Base-by-base conservation (phyloP, 768 basidiomycete genomes). In the Suillus occidentalis region DNA sequence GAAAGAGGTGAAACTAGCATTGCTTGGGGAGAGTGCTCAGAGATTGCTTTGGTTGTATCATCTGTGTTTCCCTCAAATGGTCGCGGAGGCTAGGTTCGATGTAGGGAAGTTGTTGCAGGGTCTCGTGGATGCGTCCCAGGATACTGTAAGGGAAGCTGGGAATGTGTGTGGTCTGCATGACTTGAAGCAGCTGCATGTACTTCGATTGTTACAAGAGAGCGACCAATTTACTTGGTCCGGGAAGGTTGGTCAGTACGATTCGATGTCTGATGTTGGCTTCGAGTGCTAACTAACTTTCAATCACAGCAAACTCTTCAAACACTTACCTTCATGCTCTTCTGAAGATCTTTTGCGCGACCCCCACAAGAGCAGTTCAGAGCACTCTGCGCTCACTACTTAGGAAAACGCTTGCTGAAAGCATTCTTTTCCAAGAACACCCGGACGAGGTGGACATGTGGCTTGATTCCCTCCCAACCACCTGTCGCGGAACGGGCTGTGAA, bases 11-110 rank as follows among this genome's bases (percentile, higher is more conserved):
- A 85, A 80, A 73, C 77, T 75, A 0, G 86, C 87, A 0, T 75
- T 99, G 66, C 77, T 97, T 36, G 84, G 89, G 0, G 96, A 98
- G 77, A 84, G 85, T 59, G 87, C 95, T 1, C 87, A 95, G 68
- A 77, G 95, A 34, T 75, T 99, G 49, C 78, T 97, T 65, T 91
- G 90, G 85, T 81, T 96, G 59, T 99, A 97, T 73, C 92, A 97
- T 69, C 82, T 82, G 28, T 88, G 87, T 65, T 75, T 96, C 36
- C 92, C 94, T 0, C 79, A 83, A 1, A 77, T 94, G 1, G 89
- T 92, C 4, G 85, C 87, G 0, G 94, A 95, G 73, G 87, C 87
- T 34, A 82, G 88, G 59, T 98, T 96, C 69, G 96, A 98, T 74
- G 86, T 90, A 43, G 93, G 93, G 2, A 94, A 94, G 73, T 72